These are phyloP conservation scores for Brassica rapa DNA, from an alignment of 345 rosid genomes.

Conservation along the genomic window DNA sequence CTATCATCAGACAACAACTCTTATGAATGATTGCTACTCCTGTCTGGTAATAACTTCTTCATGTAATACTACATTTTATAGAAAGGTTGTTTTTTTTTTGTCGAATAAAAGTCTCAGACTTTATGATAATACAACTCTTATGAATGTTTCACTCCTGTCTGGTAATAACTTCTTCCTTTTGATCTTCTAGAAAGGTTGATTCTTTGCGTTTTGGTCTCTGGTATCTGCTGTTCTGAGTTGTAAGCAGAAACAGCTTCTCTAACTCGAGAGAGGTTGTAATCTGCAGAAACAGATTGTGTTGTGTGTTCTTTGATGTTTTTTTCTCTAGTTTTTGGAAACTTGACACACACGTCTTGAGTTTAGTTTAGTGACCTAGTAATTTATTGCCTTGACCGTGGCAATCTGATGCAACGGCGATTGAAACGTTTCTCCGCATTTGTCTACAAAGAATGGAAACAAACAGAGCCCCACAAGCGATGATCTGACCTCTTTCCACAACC, in stretches of 20 bases:
- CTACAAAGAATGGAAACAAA: slow-evolving; percentile 78
- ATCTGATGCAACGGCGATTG: slow-evolving; percentile 84
- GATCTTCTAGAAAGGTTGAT: slow-evolving; percentile 77
- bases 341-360: neutral
- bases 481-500: slow-evolving; percentile 90
- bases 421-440: slow-evolving; percentile 87
- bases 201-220: slow-evolving; percentile 61
- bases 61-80: slow-evolving; percentile 72
- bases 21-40: slow-evolving; percentile 51
- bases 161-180: slow-evolving; percentile 72
- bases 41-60: slow-evolving; percentile 70
- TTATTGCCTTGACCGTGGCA: slow-evolving; percentile 97
- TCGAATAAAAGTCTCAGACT: slow-evolving; percentile 22
- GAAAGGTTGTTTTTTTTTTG: slow-evolving; percentile 63
- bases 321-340: neutral
- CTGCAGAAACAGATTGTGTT: slow-evolving; percentile 40
- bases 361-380: slow-evolving; percentile 62
- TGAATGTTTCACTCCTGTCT: slow-evolving; percentile 35
- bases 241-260: slow-evolving; percentile 73
- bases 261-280: slow-evolving; percentile 73
- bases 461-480: slow-evolving; percentile 84
- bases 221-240: slow-evolving; percentile 89
- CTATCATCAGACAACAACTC: neutral
- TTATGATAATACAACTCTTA: too few relatives aligned
- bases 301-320: neutral